Conservation (phyloP, 2,329 filamentous ascomycete species). For the Geosmithia putterillii region DNA sequence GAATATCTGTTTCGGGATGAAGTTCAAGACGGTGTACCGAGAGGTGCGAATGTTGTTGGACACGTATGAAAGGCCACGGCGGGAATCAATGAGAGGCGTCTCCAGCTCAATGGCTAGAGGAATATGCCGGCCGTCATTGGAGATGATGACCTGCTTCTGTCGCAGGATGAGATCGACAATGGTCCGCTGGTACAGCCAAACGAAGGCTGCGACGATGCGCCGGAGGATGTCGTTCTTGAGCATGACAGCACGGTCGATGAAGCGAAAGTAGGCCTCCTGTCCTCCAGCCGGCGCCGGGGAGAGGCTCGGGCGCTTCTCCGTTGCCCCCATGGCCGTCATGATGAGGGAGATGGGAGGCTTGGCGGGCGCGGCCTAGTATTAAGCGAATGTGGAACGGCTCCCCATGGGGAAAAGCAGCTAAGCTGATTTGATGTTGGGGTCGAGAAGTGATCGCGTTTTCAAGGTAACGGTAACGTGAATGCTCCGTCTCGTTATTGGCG, state of each 20-base stretch:
- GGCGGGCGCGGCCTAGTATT: background rate
- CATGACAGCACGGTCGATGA: background rate
- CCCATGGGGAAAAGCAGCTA: background rate
- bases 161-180: constrained; percentile 41
- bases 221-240: background rate
- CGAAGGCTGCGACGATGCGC: background rate
- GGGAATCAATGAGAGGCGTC: constrained; percentile 32
- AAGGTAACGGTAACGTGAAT: no score
- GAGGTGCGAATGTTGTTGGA: constrained; percentile 65
- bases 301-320: background rate
- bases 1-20: constrained; percentile 71
- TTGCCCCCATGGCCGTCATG: background rate
- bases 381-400: background rate
- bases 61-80: constrained; percentile 35
- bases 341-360: background rate
- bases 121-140: constrained; percentile 52
- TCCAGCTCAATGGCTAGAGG: constrained; percentile 26
- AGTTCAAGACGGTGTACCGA: constrained; percentile 74
- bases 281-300: background rate
- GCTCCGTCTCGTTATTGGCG: background rate
- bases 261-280: background rate
- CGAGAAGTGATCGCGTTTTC: no score
- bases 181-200: constrained; percentile 20
- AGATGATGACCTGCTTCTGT: constrained; percentile 56
- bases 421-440: no score